Conservation (phyloP, 169 alveolate genomes). For the Babesia sp. region DNA sequence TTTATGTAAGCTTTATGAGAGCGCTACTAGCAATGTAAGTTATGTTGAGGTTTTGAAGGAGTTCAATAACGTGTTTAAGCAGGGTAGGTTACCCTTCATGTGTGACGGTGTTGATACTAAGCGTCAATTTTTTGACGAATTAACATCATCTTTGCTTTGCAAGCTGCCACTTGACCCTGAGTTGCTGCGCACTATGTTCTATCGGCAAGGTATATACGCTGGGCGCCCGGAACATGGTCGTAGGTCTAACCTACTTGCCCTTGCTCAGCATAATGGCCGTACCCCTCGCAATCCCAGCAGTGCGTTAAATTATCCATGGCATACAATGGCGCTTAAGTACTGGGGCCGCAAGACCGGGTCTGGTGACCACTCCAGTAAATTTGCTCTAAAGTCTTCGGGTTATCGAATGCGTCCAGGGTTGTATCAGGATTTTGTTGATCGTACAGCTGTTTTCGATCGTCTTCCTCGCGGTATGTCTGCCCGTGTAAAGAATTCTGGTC, state of each 20-base stretch:
- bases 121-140: constrained; percentile 39
- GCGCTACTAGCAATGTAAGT: background rate
- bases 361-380: background rate
- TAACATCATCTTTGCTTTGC: constrained; percentile 29
- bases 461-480: background rate
- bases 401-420: background rate
- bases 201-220: constrained; percentile 39
- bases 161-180: constrained; percentile 50
- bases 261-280: background rate
- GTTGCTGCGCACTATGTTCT: constrained; percentile 24
- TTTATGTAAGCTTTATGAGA: constrained; percentile 17
- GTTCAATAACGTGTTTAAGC: constrained; percentile 33
- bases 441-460: background rate
- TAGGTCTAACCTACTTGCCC: background rate
- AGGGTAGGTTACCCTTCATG: constrained; percentile 34
- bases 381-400: background rate
- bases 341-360: background rate
- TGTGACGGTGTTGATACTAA: background rate
- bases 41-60: constrained; percentile 5
- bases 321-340: constrained; percentile 3
- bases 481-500: background rate
- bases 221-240: background rate
- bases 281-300: background rate
- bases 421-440: constrained; percentile 1
- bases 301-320: background rate